phyloP scores from a whole-genome alignment of 2,329 filamentous ascomycete genomes.

The Phyllosticta ampelicida region DNA sequence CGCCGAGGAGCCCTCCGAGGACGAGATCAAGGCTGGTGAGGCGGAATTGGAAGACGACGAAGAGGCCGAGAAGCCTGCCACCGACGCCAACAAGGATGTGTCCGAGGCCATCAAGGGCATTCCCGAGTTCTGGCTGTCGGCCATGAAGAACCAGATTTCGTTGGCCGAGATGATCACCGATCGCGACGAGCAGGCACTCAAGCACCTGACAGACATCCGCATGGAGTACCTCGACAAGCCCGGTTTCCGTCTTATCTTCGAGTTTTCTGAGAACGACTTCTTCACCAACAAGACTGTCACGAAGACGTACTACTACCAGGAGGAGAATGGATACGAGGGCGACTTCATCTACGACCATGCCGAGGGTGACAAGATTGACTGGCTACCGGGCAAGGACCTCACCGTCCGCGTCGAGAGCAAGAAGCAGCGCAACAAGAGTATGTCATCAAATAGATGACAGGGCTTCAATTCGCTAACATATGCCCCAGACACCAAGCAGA shows the following conservation, averaged over 20 bases:
- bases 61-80: conserved; percentile 41
- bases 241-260: conserved; percentile 96
- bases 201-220: conserved; percentile 80
- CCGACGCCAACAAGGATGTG: conserved; percentile 48
- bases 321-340: conserved; percentile 94
- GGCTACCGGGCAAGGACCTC: conserved; percentile 86
- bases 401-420: conserved; percentile 95
- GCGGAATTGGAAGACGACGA: conserved; percentile 59
- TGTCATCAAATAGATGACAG: conserved; percentile 89
- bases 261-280: conserved; percentile 89
- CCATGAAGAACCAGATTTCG: conserved; percentile 99
- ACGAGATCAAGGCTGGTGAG: conserved; percentile 79
- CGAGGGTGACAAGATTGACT: conserved; percentile 95
- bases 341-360: conserved; percentile 99
- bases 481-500: conserved; percentile 89
- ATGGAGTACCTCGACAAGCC: conserved; percentile 99
- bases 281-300: conserved; percentile 96
- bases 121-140: conserved; percentile 97
- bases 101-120: conserved; percentile 60
- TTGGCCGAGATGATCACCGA: conserved; percentile 98
- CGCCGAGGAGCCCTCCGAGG: conserved; percentile 69
- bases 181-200: conserved; percentile 86
- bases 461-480: conserved; percentile 38
- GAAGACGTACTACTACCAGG: conserved; percentile 99
- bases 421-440: conserved; percentile 99